These are phyloP conservation scores for Tuctoria greenei DNA, from an alignment of 176 grass and related monocot species.

Conservation along the genomic window DNA sequence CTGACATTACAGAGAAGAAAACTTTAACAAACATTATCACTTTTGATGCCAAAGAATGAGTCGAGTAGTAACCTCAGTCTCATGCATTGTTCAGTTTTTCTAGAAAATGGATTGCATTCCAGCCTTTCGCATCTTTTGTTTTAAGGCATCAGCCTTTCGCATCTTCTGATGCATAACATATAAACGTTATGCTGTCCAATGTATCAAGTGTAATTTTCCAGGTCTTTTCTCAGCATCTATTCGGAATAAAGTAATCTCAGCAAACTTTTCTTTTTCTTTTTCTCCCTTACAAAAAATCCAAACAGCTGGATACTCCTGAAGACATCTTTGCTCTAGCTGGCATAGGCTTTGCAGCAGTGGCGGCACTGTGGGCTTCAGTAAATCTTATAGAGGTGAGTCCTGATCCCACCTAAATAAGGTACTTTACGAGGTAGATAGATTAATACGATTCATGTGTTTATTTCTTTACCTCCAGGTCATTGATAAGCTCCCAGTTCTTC, in stretches of 20 bases:
- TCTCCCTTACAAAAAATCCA: background rate
- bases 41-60: background rate
- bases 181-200: background rate
- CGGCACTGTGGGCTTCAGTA: conserved; percentile 66
- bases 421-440: background rate
- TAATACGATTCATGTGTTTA: conserved; percentile 23
- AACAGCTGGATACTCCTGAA: conserved; percentile 70
- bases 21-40: conserved; percentile 6
- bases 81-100: background rate
- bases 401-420: background rate
- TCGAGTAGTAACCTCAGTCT: background rate
- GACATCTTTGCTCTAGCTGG: conserved; percentile 78
- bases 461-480: conserved; percentile 50
- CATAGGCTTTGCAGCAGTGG: conserved; percentile 71
- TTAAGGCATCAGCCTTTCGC: background rate
- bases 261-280: background rate
- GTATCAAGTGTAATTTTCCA: background rate
- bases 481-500: conserved; percentile 79
- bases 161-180: background rate
- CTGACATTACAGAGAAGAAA: conserved; percentile 8
- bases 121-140: background rate
- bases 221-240: background rate
- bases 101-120: background rate
- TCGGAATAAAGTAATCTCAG: conserved; percentile 5
- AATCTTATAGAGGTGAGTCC: conserved; percentile 59